Percentiles rank a stretch among this genome's conserved stretches.
Evolutionary conservation across 768 basidiomycete species (phyloP).

Genomic region (Postia placenta): DNA sequence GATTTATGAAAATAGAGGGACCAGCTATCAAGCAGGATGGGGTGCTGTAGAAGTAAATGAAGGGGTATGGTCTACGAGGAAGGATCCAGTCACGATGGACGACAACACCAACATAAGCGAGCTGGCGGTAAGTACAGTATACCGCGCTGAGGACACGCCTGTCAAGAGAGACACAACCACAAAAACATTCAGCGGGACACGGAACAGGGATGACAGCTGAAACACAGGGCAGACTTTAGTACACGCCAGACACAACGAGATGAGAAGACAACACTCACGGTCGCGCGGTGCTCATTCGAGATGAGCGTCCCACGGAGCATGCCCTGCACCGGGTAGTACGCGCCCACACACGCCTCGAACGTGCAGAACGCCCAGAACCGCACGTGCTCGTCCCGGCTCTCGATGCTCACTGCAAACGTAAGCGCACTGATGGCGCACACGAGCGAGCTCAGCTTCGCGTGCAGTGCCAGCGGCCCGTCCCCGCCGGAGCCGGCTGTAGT

Average conservation of each 20-base stretch:
- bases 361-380: conserved; percentile 72
- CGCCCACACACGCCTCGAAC: conserved; percentile 72
- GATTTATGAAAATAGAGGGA: too few relatives aligned
- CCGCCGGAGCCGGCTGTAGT: conserved; percentile 5
- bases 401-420: conserved; percentile 45
- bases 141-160: conserved; percentile 60
- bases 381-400: conserved; percentile 35
- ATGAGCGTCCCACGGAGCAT: conserved; percentile 64
- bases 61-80: conserved; percentile 1
- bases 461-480: conserved; percentile 46
- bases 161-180: conserved; percentile 65
- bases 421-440: conserved; percentile 56
- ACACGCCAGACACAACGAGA: not conserved
- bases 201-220: conserved; percentile 64
- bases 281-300: conserved; percentile 67
- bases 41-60: not conserved
- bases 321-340: conserved; percentile 77
- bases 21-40: conserved; percentile 5
- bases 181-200: conserved; percentile 70
- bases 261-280: conserved; percentile 36
- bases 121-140: conserved; percentile 52
- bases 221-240: not conserved
- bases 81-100: conserved; percentile 45
- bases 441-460: conserved; percentile 60
- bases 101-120: conserved; percentile 53